These are phyloP conservation scores for Beauveria varroae DNA, from an alignment of 2,329 filamentous ascomycete species.

Conservation along the genomic window DNA sequence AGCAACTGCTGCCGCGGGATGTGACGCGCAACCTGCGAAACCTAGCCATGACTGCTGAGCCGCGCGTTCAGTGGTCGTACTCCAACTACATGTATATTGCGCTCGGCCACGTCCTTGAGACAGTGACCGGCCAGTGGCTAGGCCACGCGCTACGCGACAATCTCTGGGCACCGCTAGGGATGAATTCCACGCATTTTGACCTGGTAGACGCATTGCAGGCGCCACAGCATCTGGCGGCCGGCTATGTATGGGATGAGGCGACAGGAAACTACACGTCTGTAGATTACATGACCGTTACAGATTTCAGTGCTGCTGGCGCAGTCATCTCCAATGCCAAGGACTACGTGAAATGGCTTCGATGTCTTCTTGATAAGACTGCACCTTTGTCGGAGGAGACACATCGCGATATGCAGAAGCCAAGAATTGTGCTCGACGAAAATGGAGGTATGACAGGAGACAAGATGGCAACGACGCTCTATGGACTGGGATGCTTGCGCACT, in stretches of 20 bases:
- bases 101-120: slow-evolving; percentile 39
- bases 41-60: slow-evolving; percentile 35
- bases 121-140: slow-evolving; percentile 28
- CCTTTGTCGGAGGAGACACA: slow-evolving; percentile 21
- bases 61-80: slow-evolving; percentile 39
- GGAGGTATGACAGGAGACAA: not conserved
- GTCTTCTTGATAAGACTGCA: slow-evolving; percentile 29
- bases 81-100: slow-evolving; percentile 43
- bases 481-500: slow-evolving; percentile 4
- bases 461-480: not conserved
- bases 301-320: slow-evolving; percentile 32
- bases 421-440: not conserved
- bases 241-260: slow-evolving; percentile 31
- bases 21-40: slow-evolving; percentile 36
- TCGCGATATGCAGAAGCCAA: slow-evolving; percentile 14
- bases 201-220: slow-evolving; percentile 19
- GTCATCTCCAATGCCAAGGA: slow-evolving; percentile 40
- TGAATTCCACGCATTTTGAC: slow-evolving; percentile 34
- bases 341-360: slow-evolving; percentile 44
- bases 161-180: slow-evolving; percentile 39
- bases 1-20: slow-evolving; percentile 23
- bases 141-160: slow-evolving; percentile 31
- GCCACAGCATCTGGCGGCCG: slow-evolving; percentile 28
- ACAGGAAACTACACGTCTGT: slow-evolving; percentile 18
- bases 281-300: slow-evolving; percentile 14